These are phyloP conservation scores for Bruguiera hainesii DNA, from an alignment of 441 rosid genomes.

Conservation along the genomic window DNA sequence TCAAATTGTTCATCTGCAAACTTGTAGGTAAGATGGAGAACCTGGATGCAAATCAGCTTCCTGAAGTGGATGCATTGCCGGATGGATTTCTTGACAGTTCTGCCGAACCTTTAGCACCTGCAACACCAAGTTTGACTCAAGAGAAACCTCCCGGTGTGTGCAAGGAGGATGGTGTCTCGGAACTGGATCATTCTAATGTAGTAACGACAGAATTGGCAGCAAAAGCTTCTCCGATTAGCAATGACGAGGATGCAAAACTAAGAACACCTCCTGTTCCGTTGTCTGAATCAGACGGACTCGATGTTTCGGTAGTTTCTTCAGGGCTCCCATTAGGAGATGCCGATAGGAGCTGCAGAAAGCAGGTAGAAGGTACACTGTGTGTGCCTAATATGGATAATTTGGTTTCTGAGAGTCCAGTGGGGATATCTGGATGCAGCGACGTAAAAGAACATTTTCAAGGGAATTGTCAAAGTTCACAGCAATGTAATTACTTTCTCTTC, in stretches of 20 bases:
- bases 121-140: constrained; percentile 40
- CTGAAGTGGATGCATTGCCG: constrained; percentile 86
- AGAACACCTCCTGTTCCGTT: constrained; percentile 62
- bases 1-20: not conserved
- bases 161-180: constrained; percentile 29
- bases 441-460: constrained; percentile 33
- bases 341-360: constrained; percentile 24
- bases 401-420: constrained; percentile 26
- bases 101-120: constrained; percentile 48
- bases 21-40: constrained; percentile 54
- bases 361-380: constrained; percentile 26
- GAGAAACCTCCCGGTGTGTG: constrained; percentile 34
- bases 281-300: constrained; percentile 46
- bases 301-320: constrained; percentile 16
- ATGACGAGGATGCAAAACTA: constrained; percentile 44
- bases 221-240: constrained; percentile 25
- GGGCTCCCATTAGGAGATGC: constrained; percentile 32
- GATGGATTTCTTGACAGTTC: constrained; percentile 89
- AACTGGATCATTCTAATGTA: constrained; percentile 25
- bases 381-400: constrained; percentile 20
- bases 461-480: constrained; percentile 36
- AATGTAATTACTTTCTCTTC: constrained; percentile 37
- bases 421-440: constrained; percentile 27
- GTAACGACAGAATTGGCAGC: constrained; percentile 13
- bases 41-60: constrained; percentile 60